phyloP scores from a whole-genome alignment of 1,284 basidiomycete species.

The Paramarasmius palmivorus region DNA sequence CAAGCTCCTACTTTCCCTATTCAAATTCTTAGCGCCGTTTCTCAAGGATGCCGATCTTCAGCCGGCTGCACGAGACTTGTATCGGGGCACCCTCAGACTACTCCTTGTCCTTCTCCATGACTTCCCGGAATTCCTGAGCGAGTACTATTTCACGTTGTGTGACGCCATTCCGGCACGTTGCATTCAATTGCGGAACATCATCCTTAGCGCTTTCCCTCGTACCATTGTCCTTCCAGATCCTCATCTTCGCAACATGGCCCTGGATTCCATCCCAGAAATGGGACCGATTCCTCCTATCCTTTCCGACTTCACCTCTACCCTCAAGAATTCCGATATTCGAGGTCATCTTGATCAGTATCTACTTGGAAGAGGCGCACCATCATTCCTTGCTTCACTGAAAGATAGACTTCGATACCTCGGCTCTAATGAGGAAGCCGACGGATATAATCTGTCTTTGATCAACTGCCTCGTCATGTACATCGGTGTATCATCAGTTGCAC shows the following conservation, averaged over 20 bases:
- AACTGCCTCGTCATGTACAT: conserved; percentile 96
- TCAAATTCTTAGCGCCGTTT: conserved; percentile 94
- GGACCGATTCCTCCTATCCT: conserved; percentile 87
- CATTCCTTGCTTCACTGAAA: conserved; percentile 80
- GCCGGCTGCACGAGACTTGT: conserved; percentile 85
- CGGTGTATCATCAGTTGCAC: conserved; percentile 85
- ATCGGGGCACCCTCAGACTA: conserved; percentile 90
- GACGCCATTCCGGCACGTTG: conserved; percentile 92
- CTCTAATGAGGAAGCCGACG: conserved; percentile 55
- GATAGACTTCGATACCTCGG: conserved; percentile 69
- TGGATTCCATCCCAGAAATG: conserved; percentile 83
- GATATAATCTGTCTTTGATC: conserved; percentile 87
- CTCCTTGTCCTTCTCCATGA: conserved; percentile 96
- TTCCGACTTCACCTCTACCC: conserved; percentile 84
- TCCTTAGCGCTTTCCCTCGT: conserved; percentile 96
- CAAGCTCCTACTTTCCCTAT: conserved; percentile 87
- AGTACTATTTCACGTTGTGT: conserved; percentile 95
- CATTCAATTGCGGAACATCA: conserved; percentile 95
- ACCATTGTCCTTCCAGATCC: conserved; percentile 87
- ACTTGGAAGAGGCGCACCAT: conserved; percentile 63
- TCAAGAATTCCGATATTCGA: conserved; percentile 81
- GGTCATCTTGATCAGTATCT: conserved; percentile 83
- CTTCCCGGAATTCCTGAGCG: conserved; percentile 97
- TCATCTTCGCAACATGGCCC: conserved; percentile 69
- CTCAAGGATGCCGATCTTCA: conserved; percentile 82